Evolutionary conservation across 768 basidiomycete species (phyloP).

Genomic region (Macrocybe gigantea): DNA sequence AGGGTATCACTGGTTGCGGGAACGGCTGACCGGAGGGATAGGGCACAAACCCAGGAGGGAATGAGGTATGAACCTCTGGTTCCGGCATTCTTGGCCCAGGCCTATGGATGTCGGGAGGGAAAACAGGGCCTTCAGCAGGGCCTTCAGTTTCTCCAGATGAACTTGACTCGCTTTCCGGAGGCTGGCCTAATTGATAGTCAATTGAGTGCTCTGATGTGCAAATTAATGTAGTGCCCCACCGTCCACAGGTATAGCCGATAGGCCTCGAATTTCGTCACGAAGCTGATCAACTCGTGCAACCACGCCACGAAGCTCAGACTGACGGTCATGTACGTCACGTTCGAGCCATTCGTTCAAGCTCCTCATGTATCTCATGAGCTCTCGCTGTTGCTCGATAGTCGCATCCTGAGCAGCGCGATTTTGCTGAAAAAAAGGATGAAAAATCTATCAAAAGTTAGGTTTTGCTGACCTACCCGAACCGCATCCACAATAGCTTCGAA

Average conservation of each 20-base stretch:
- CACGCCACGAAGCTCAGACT: conserved; percentile 64
- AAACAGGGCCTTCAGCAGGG: background rate
- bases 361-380: conserved; percentile 75
- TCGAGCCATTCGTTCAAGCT: conserved; percentile 75
- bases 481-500: too few relatives aligned
- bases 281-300: conserved; percentile 53
- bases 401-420: conserved; percentile 70
- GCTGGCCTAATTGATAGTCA: background rate
- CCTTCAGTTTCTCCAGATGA: conserved; percentile 5
- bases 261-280: conserved; percentile 30
- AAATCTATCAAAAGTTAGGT: too few relatives aligned
- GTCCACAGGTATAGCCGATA: conserved; percentile 19
- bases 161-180: conserved; percentile 1
- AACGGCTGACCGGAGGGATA: background rate
- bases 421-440: conserved; percentile 38
- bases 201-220: background rate
- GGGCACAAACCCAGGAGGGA: conserved; percentile 13
- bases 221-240: conserved; percentile 18
- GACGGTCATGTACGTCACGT: conserved; percentile 74
- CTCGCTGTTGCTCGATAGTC: conserved; percentile 73
- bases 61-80: conserved; percentile 6
- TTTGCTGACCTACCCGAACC: too few relatives aligned
- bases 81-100: conserved; percentile 7
- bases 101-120: background rate
- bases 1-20: conserved; percentile 1